A percentile compares a stretch with the other conserved stretches of the same genome.
These are phyloP conservation scores for Stephania japonica DNA, from an alignment of 164 flowering plant species.

Conservation along the genomic window DNA sequence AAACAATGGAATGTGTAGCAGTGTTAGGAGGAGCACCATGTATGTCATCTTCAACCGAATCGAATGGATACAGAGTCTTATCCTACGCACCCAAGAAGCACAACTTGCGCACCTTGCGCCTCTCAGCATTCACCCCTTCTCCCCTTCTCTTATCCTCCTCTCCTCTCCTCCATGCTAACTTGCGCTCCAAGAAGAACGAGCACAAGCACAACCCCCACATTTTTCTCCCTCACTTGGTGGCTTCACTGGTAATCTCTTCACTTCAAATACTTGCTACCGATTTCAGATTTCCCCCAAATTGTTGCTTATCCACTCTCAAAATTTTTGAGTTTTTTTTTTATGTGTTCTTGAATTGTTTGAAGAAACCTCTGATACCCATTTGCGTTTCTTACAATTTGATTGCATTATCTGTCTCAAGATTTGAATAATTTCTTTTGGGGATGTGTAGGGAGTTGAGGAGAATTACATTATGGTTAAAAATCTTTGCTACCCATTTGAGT, in stretches of 20 bases:
- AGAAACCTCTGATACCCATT: too few species aligned
- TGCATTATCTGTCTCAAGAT: too few species aligned
- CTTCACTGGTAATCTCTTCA: conserved; percentile 50
- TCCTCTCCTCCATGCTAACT: conserved; percentile 19
- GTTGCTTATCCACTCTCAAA: neutral
- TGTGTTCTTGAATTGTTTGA: neutral
- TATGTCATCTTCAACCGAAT: conserved; percentile 13
- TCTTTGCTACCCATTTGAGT: too few species aligned
- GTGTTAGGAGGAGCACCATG: conserved; percentile 22
- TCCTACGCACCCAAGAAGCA: conserved; percentile 17
- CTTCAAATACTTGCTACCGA: neutral
- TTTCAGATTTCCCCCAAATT: neutral
- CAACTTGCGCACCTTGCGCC: conserved; percentile 22
- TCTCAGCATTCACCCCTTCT: conserved; percentile 44
- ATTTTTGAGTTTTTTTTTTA: neutral
- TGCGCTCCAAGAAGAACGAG: conserved; percentile 21
- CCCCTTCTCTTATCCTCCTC: conserved; percentile 33
- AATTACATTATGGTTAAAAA: too few species aligned
- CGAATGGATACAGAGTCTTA: conserved; percentile 13
- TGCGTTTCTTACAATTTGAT: too few species aligned
- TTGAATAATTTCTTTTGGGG: too few species aligned
- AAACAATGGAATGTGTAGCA: conserved; percentile 30
- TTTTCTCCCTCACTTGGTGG: conserved; percentile 84
- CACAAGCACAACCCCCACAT: conserved; percentile 32
- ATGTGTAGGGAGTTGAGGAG: too few species aligned